Base-by-base conservation (phyloP, 495 filamentous ascomycete species). In the Pyrenula massariospora region DNA sequence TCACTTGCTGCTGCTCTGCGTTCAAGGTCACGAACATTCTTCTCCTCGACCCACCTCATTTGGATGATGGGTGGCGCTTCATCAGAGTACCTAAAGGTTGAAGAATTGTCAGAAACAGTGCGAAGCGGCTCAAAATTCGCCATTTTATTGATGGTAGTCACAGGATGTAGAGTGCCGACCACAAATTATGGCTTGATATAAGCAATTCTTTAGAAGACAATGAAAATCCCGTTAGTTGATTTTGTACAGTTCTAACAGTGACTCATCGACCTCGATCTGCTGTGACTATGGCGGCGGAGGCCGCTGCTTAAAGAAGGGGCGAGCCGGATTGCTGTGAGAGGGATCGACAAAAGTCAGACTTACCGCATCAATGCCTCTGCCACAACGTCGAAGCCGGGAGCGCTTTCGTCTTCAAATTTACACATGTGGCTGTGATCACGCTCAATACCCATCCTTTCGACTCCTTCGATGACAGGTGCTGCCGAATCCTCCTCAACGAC, bases 401-500 rank as follows among this genome's bases (percentile, higher is more conserved):
- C 76, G 56, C 74, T 80, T 21, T 81, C 78, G 59, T 80, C 82
- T 25, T 86, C 84, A 59, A 93, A 95, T 63, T 89, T 93, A 73
- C 84, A 90, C 87, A 95, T 93, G 36, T 81, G 77, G n/a, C 84
- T 86, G 65, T 95, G 89, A n/a, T 81, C 84, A 1, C 86, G 84
- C 60, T 91, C 85, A 51, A 95, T 89, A 12, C 85, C 85, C 62
- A 84, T 88, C 51, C 86, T 83, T 55, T 83, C 82, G 0, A 88
- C 87, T 55, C 87, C 85, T 19, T 86, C 84, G 20, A 87, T 68
- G 49, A 86, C 82, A 2, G 89, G 89, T 22, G 84, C 80, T 0
- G 88, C 89, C 1, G 88, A 92, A 23, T 70, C 70, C 48, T 89
- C 78, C 50, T 92, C 88, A 2, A 95, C 89, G 55, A 91, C 79